phyloP scores from a whole-genome alignment of 257 asterid species.

The Nemophila menziesii region DNA sequence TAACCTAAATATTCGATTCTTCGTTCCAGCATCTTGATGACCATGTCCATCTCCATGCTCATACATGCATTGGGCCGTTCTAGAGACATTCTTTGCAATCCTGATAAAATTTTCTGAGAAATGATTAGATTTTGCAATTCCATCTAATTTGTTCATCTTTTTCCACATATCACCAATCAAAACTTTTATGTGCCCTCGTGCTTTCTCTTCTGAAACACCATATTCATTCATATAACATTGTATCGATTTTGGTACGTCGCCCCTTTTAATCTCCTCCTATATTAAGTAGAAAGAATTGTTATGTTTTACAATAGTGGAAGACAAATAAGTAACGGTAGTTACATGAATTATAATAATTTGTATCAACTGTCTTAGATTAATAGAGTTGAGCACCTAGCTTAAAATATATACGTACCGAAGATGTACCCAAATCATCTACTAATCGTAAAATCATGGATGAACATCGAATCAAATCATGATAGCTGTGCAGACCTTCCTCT shows the following conservation, averaged over 20 bases:
- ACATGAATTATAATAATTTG: too few relatives aligned
- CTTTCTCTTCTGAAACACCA: constrained; percentile 17
- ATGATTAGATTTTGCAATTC: not conserved
- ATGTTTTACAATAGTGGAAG: too few relatives aligned
- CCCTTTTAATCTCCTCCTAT: constrained; percentile 11
- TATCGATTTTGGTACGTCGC: constrained; percentile 21
- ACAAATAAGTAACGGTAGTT: too few relatives aligned
- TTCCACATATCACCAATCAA: not conserved
- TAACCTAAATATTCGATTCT: constrained; percentile 11
- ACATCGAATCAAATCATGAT: too few relatives aligned
- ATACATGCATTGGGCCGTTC: too few relatives aligned
- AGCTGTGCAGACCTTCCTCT: too few relatives aligned
- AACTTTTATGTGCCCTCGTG: constrained; percentile 10
- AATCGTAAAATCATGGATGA: too few relatives aligned
- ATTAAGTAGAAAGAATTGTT: too few relatives aligned
- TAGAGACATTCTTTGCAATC: constrained; percentile 11
- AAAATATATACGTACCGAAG: too few relatives aligned
- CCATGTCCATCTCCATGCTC: constrained; percentile 57
- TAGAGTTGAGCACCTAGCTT: too few relatives aligned
- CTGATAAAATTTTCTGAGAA: constrained; percentile 8
- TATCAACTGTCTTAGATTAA: too few relatives aligned
- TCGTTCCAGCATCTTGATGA: constrained; percentile 10
- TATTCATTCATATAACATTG: constrained; percentile 46
- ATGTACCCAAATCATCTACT: too few relatives aligned
- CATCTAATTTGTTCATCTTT: not conserved